phyloP scores from a whole-genome alignment of 495 filamentous ascomycete genomes.

The Lophiotrema nucula region DNA sequence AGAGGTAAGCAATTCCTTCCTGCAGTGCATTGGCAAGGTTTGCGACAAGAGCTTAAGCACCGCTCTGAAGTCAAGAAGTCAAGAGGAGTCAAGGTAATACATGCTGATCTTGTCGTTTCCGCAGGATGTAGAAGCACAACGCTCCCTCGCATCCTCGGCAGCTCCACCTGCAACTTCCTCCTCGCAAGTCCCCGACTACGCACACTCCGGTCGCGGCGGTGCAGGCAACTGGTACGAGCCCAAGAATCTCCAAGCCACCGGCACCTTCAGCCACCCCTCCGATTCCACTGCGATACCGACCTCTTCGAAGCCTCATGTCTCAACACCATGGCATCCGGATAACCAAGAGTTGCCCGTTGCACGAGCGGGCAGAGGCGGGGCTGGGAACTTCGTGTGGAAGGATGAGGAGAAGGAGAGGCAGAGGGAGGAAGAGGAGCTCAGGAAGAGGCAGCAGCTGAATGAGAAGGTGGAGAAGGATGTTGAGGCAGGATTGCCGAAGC shows the following conservation, averaged over 20 bases:
- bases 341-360: conserved; percentile 22
- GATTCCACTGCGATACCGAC: conserved; percentile 33
- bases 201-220: conserved; percentile 58
- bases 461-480: conserved; percentile 30
- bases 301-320: conserved; percentile 16
- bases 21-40: too few relatives aligned
- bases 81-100: too few relatives aligned
- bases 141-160: conserved; percentile 21
- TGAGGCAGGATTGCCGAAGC: conserved; percentile 20
- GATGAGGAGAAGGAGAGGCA: conserved; percentile 40
- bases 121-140: conserved; percentile 40
- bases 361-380: conserved; percentile 53
- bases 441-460: conserved; percentile 45
- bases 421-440: conserved; percentile 42
- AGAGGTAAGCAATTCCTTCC: conserved; percentile 22
- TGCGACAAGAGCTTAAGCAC: too few relatives aligned
- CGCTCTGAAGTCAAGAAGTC: too few relatives aligned
- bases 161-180: conserved; percentile 18
- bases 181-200: conserved; percentile 40
- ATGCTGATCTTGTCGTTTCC: not conserved
- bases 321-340: conserved; percentile 31
- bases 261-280: conserved; percentile 32
- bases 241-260: conserved; percentile 31
- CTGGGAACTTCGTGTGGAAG: conserved; percentile 52
- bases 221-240: conserved; percentile 59